Percentiles rank a stretch among this genome's conserved stretches.
Evolutionary conservation across 805 yeast genomes (phyloP).

Genomic region (Starmera caribaea): DNA sequence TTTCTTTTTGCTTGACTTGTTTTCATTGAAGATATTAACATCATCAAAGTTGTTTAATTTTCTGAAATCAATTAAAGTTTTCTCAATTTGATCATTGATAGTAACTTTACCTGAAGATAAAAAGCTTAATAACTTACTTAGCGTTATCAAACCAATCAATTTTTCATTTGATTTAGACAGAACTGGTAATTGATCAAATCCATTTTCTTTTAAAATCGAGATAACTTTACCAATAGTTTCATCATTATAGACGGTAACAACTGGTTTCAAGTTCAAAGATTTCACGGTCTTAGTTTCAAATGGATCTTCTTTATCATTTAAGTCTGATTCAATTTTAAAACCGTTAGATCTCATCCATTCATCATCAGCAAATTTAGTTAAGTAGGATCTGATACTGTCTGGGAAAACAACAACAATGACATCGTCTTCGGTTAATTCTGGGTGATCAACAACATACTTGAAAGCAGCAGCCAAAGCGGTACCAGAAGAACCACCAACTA

Average conservation of each 20-base stretch:
- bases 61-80: conserved; percentile 67
- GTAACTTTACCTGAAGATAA: conserved; percentile 53
- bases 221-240: conserved; percentile 58
- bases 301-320: conserved; percentile 29
- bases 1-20: conserved; percentile 54
- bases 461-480: conserved; percentile 75
- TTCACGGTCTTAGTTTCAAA: conserved; percentile 50
- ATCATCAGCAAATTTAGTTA: conserved; percentile 82
- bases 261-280: conserved; percentile 70
- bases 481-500: conserved; percentile 88
- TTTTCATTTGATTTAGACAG: conserved; percentile 37
- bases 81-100: conserved; percentile 42
- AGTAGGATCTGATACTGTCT: conserved; percentile 77
- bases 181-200: conserved; percentile 82
- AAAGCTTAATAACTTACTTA: conserved; percentile 60
- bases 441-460: conserved; percentile 50
- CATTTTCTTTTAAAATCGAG: conserved; percentile 60
- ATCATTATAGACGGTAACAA: conserved; percentile 56
- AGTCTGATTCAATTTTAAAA: conserved; percentile 45
- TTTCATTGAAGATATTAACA: conserved; percentile 53
- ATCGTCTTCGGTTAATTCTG: conserved; percentile 59
- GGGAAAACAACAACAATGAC: conserved; percentile 76
- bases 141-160: conserved; percentile 66
- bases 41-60: conserved; percentile 49
- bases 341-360: conserved; percentile 83